phyloP scores from a whole-genome alignment of 1,139 yeast species.

The Oligophagozyma castellii region DNA sequence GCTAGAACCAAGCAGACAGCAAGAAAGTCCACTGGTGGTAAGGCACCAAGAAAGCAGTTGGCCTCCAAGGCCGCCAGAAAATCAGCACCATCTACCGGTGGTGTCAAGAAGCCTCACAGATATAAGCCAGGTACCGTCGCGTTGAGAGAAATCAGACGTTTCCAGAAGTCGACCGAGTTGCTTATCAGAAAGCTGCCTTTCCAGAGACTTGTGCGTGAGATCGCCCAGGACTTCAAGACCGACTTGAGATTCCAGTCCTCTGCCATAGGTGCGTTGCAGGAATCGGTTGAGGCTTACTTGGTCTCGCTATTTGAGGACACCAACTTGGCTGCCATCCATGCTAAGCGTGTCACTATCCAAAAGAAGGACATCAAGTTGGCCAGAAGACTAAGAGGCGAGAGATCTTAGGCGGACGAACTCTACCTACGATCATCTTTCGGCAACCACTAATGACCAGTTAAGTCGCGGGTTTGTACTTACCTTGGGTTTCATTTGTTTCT shows the following conservation, averaged over 20 bases:
- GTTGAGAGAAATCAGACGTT: slow-evolving; percentile 98
- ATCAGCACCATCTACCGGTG: slow-evolving; percentile 96
- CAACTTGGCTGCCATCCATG: slow-evolving; percentile 97
- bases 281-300: slow-evolving; percentile 96
- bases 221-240: slow-evolving; percentile 96
- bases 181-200: slow-evolving; percentile 95
- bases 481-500: too few relatives aligned
- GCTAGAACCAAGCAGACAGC: slow-evolving; percentile 99
- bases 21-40: slow-evolving; percentile 98
- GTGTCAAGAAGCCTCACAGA: slow-evolving; percentile 99
- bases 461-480: too few relatives aligned
- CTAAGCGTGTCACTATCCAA: slow-evolving; percentile 98
- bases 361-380: slow-evolving; percentile 99
- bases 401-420: slow-evolving; percentile 50
- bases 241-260: slow-evolving; percentile 98
- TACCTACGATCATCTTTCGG: too few relatives aligned
- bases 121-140: slow-evolving; percentile 99
- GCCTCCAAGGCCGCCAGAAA: slow-evolving; percentile 99
- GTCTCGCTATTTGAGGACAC: slow-evolving; percentile 88
- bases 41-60: slow-evolving; percentile 98
- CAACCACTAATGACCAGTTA: too few relatives aligned
- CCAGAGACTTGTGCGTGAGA: slow-evolving; percentile 98
- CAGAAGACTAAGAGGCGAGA: slow-evolving; percentile 98
- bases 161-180: slow-evolving; percentile 95
- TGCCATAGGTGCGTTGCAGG: slow-evolving; percentile 98